Base-by-base conservation (phyloP, 2,329 filamentous ascomycete genomes). In the Verticillium tricorpus region DNA sequence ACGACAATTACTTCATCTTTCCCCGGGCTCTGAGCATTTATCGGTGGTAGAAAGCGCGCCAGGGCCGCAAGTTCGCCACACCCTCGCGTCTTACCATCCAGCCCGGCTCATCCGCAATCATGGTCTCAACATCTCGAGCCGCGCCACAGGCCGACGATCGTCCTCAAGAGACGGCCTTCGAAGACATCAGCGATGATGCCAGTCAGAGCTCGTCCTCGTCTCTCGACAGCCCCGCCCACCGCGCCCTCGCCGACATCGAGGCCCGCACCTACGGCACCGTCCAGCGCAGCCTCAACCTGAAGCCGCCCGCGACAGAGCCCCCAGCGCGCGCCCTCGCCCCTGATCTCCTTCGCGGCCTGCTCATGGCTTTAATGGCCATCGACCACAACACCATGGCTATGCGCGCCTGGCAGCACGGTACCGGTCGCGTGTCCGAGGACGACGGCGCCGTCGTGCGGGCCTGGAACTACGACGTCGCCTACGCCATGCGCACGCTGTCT, bases 291-390 rank as follows among this genome's bases (percentile, higher is more conserved):
- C 45, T 50, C n/a, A 50, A 22, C 19, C 19, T 50, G 8, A 50
- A 50, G 19, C 45, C 19, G 8, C 8, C 45, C n/a, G 19, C 45
- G 17, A n/a, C 45, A 6, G n/a, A n/a, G 19, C n/a, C 45, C 5
- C 19, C 45, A 9, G 55, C 66, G 5, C 73, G 78, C 28, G 76
- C 73, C 28, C 68, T 81, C 5, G 77, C 76, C 0, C 79, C 78
- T 3, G 78, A 81, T 61, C 70, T 81, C 17, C 69, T 80, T 5
- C 77, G 78, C 37, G 78, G 78, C 34, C 66, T 80, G 2, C 69
- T 80, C n/a, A 79, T 79, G 75, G 67, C 73, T 14, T 56, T 77
- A 60, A 80, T 81, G 79, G 77, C 77, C 0, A 64, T 80, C 52
- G 78, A 81, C 66, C 78, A 81, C 66, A 73, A 71, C 61, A 68